Percentiles rank a stretch among this genome's conserved stretches.
phyloP scores from a whole-genome alignment of 2,329 filamentous ascomycete species.

The Aspergillus vadensis region DNA sequence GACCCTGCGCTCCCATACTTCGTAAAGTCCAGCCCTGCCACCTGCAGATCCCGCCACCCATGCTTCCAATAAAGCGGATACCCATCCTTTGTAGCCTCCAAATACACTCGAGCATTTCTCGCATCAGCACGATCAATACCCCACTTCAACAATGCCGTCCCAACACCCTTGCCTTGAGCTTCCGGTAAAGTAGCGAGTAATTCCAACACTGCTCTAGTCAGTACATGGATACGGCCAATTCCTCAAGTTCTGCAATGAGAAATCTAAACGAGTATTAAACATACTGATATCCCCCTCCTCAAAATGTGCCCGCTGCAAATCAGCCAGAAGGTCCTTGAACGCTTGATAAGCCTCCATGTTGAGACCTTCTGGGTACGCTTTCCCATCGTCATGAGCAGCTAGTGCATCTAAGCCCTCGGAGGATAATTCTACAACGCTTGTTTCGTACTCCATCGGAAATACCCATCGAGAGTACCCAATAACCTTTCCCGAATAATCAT shows the following conservation, averaged over 20 bases:
- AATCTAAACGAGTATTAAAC: constrained; percentile 5
- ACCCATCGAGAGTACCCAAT: constrained; percentile 56
- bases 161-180: constrained; percentile 20
- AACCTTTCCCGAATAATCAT: constrained; percentile 31
- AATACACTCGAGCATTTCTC: constrained; percentile 48
- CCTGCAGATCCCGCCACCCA: constrained; percentile 49
- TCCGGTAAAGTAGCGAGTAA: constrained; percentile 17
- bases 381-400: constrained; percentile 36
- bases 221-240: constrained; percentile 9
- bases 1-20: constrained; percentile 25
- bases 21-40: constrained; percentile 39
- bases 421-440: constrained; percentile 49
- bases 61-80: constrained; percentile 52
- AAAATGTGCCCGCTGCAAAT: constrained; percentile 2
- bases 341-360: constrained; percentile 46
- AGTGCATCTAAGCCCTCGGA: constrained; percentile 48
- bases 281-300: constrained; percentile 19
- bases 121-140: constrained; percentile 51
- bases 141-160: constrained; percentile 38
- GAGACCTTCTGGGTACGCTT: constrained; percentile 42
- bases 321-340: constrained; percentile 22
- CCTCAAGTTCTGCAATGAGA: neutral
- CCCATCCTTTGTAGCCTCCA: constrained; percentile 55
- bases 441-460: constrained; percentile 6
- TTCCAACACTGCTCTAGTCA: constrained; percentile 15